Conservation (phyloP, 352 stramenopile species). For the Pythium aphanidermatum region DNA sequence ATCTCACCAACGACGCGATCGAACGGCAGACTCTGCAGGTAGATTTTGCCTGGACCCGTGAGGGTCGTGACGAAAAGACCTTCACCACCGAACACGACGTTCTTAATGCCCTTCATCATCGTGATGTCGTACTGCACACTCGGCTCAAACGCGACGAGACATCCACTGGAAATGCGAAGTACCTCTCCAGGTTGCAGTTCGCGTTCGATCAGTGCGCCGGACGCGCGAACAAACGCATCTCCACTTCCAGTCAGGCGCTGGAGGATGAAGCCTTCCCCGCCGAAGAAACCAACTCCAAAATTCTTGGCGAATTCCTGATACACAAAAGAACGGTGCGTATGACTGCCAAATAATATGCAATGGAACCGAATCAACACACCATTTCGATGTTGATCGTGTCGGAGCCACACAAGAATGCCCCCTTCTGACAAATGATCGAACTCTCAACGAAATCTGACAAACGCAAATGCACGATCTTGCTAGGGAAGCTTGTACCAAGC, state of each 20-base stretch:
- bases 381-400: slow-evolving; percentile 91
- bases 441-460: slow-evolving; percentile 83
- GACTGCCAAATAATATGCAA: neutral
- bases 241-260: slow-evolving; percentile 88
- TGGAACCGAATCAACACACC: slow-evolving; percentile 23
- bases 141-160: slow-evolving; percentile 87
- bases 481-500: slow-evolving; percentile 86
- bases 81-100: slow-evolving; percentile 92
- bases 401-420: slow-evolving; percentile 88
- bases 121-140: slow-evolving; percentile 89
- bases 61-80: slow-evolving; percentile 93
- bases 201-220: slow-evolving; percentile 83
- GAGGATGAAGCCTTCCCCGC: slow-evolving; percentile 92
- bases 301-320: slow-evolving; percentile 87
- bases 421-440: slow-evolving; percentile 90
- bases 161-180: slow-evolving; percentile 89
- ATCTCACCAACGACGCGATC: slow-evolving; percentile 92
- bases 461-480: slow-evolving; percentile 87
- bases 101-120: slow-evolving; percentile 91
- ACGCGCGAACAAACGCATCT: slow-evolving; percentile 90
- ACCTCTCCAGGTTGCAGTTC: slow-evolving; percentile 85
- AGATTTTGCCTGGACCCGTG: slow-evolving; percentile 87
- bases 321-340: too few species aligned
- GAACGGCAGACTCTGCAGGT: slow-evolving; percentile 89
- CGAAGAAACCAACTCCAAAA: slow-evolving; percentile 91